phyloP scores from a whole-genome alignment of 768 basidiomycete genomes.

The Boletus reticulatus region DNA sequence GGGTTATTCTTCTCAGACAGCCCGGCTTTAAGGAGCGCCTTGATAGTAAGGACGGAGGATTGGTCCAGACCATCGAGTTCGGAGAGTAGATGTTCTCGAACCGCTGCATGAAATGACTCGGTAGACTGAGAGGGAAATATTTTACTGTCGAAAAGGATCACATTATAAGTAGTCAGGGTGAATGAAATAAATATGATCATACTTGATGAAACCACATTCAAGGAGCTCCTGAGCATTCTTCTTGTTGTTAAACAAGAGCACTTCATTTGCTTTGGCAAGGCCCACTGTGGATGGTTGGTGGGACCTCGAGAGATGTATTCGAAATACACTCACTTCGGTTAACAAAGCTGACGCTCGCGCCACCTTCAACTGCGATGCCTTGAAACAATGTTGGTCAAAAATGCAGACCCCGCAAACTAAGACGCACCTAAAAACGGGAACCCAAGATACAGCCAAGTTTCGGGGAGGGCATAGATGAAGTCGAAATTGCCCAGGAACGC shows the following conservation, averaged over 20 bases:
- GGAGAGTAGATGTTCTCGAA: constrained; percentile 47
- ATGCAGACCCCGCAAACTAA: neutral
- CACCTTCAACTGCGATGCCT: constrained; percentile 70
- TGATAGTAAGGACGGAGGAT: constrained; percentile 50
- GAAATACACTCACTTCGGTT: constrained; percentile 52
- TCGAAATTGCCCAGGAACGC: constrained; percentile 73
- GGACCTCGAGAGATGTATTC: neutral
- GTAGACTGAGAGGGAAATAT: constrained; percentile 55
- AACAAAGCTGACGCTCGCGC: constrained; percentile 65
- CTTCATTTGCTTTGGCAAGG: constrained; percentile 66
- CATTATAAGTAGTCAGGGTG: neutral
- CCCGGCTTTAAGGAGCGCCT: constrained; percentile 52
- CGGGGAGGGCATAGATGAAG: constrained; percentile 65
- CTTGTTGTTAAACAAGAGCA: constrained; percentile 68
- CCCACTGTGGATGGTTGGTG: constrained; percentile 49
- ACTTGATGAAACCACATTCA: constrained; percentile 67
- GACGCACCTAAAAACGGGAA: constrained; percentile 60
- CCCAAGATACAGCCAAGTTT: constrained; percentile 60
- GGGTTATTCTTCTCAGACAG: constrained; percentile 61
- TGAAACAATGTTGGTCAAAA: constrained; percentile 1
- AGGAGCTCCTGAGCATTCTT: constrained; percentile 56
- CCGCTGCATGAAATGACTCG: constrained; percentile 52
- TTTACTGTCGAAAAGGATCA: constrained; percentile 38
- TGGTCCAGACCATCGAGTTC: constrained; percentile 60
- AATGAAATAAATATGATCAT: constrained; percentile 9